phyloP scores from a whole-genome alignment of 192 early-diverging fungal species.

The Umbelopsis sp. region DNA sequence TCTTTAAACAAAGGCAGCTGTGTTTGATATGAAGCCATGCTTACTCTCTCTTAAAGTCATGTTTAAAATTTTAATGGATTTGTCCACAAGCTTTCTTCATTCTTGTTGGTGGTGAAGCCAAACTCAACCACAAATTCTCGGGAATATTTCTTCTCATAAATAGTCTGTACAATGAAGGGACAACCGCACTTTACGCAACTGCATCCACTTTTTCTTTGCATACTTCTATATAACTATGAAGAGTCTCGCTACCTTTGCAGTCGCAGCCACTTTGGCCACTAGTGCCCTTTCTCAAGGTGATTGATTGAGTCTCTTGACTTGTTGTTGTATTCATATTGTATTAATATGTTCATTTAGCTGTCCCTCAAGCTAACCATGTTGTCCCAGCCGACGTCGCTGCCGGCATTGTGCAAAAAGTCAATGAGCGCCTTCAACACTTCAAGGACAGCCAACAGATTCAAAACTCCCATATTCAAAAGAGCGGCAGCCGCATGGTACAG shows the following conservation, averaged over 20 bases:
- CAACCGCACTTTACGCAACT: background rate
- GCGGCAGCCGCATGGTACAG: no score
- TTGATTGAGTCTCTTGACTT: background rate
- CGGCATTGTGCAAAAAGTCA: no score
- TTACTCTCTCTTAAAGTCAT: conserved; percentile 4
- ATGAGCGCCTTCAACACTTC: no score
- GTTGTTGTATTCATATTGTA: background rate
- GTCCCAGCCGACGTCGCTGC: no score
- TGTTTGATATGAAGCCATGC: conserved; percentile 17
- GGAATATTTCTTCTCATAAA: conserved; percentile 22
- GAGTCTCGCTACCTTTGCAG: conserved; percentile 1
- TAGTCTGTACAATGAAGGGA: background rate
- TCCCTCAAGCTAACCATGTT: no score
- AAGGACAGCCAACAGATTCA: no score
- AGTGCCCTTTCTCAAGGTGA: background rate
- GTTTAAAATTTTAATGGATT: conserved; percentile 16
- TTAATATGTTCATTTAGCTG: no score
- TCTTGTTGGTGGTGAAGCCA: conserved; percentile 4
- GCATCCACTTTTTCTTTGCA: background rate
- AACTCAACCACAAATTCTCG: background rate
- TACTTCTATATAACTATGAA: background rate
- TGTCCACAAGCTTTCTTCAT: background rate
- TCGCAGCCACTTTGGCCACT: background rate
- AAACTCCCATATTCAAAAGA: no score
- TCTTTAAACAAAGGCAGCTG: background rate